Evolutionary conservation across 176 grass and related monocot genomes (phyloP).

Genomic region (Carex kokanica): DNA sequence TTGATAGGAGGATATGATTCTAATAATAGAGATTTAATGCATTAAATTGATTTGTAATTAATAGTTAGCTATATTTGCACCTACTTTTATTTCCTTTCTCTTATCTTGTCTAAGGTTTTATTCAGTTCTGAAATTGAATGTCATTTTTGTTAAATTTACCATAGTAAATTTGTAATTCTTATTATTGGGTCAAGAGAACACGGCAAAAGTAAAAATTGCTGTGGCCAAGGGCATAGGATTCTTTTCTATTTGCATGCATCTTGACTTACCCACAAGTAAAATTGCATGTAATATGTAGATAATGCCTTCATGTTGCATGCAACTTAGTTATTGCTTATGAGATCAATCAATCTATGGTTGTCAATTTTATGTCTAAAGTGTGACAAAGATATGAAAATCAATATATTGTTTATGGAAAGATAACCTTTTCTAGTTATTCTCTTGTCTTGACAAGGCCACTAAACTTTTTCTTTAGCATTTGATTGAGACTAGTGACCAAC

Average conservation of each 20-base stretch:
- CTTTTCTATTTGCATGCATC: conserved; percentile 4
- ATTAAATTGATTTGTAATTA: background rate
- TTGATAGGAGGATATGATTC: background rate
- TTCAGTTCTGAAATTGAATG: background rate
- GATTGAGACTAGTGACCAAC: conserved; percentile 25
- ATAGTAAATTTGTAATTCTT: background rate
- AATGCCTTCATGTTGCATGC: background rate
- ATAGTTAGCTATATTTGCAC: background rate
- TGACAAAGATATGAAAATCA: background rate
- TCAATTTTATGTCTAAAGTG: conserved; percentile 7
- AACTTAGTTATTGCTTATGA: background rate
- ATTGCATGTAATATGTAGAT: background rate
- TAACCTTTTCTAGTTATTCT: background rate
- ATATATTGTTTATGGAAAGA: background rate
- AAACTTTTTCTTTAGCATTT: background rate
- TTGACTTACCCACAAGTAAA: background rate
- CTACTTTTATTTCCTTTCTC: background rate
- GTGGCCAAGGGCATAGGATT: background rate
- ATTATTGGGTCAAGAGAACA: background rate
- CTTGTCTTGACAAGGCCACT: background rate
- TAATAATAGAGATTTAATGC: conserved; percentile 8
- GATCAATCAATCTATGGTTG: background rate
- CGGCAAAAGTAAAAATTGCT: background rate
- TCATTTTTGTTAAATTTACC: background rate
- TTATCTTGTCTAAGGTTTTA: background rate